Conservation (phyloP, 2,329 filamentous ascomycete species). For the Beauveria caledonica region DNA sequence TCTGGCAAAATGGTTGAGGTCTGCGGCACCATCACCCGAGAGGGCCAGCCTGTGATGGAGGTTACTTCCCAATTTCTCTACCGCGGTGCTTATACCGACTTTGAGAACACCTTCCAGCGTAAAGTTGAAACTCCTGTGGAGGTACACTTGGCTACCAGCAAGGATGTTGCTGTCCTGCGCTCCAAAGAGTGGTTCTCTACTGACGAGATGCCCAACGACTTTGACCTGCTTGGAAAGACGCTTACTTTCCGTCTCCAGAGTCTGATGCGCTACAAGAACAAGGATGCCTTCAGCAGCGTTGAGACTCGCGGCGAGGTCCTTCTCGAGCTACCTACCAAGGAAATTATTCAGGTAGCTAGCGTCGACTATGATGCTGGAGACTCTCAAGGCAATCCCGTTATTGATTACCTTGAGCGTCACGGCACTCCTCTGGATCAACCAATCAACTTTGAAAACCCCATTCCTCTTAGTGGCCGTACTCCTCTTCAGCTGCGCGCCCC, state of each 20-base stretch:
- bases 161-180: constrained; percentile 86
- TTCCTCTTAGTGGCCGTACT: constrained; percentile 87
- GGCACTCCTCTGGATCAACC: constrained; percentile 92
- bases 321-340: constrained; percentile 90
- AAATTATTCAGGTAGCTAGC: constrained; percentile 93
- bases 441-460: constrained; percentile 93
- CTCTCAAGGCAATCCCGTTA: constrained; percentile 92
- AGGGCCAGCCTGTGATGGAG: constrained; percentile 86
- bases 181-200: constrained; percentile 98
- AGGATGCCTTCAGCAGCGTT: constrained; percentile 81
- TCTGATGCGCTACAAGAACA: constrained; percentile 89
- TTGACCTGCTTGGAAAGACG: constrained; percentile 85
- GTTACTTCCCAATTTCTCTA: constrained; percentile 98
- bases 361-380: constrained; percentile 89
- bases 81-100: constrained; percentile 86
- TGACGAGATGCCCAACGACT: constrained; percentile 59
- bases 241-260: constrained; percentile 93
- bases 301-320: constrained; percentile 89
- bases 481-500: constrained; percentile 84
- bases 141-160: constrained; percentile 75
- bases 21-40: constrained; percentile 88
- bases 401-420: constrained; percentile 90
- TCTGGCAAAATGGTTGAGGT: constrained; percentile 99
- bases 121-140: constrained; percentile 95
- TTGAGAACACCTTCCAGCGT: constrained; percentile 96